Percentiles rank a stretch among this genome's conserved stretches.
Evolutionary conservation across 1,284 basidiomycete species (phyloP).

Genomic region (Mycocalia duriaeana): DNA sequence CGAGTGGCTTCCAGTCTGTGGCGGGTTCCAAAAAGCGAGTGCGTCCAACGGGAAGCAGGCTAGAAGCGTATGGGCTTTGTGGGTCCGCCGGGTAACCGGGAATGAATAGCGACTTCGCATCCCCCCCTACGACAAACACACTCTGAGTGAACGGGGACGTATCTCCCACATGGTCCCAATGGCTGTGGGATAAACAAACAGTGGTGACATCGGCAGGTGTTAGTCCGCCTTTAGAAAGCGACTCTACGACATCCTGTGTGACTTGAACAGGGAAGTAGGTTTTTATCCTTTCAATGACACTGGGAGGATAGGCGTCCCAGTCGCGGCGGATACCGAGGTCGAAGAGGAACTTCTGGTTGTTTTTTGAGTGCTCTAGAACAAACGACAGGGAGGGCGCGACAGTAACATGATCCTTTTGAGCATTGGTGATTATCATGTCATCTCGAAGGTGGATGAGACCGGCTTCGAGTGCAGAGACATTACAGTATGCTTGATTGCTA

Average conservation of each 20-base stretch:
- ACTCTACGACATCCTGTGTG: slow-evolving; percentile 41
- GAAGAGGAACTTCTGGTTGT: slow-evolving; percentile 39
- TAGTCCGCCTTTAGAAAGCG: slow-evolving; percentile 43
- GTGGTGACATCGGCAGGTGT: slow-evolving; percentile 35
- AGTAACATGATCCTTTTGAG: slow-evolving; percentile 20
- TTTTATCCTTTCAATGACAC: slow-evolving; percentile 23
- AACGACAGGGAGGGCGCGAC: slow-evolving; percentile 43
- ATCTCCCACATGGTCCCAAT: slow-evolving; percentile 43
- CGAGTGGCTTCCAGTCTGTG: slow-evolving; percentile 33
- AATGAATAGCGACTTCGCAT: slow-evolving; percentile 26
- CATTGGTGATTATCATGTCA: slow-evolving; percentile 34
- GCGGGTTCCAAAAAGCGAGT: slow-evolving; percentile 30
- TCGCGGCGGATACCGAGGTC: slow-evolving; percentile 51
- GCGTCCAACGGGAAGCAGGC: slow-evolving; percentile 35
- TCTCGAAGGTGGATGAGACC: slow-evolving; percentile 34
- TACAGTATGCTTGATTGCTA: slow-evolving; percentile 36
- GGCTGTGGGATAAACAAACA: slow-evolving; percentile 48
- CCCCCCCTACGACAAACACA: slow-evolving; percentile 42
- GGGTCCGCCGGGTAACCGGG: slow-evolving; percentile 40
- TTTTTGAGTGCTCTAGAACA: slow-evolving; percentile 41
- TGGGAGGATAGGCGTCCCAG: slow-evolving; percentile 36
- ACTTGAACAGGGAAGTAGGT: slow-evolving; percentile 26
- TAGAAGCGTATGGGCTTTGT: slow-evolving; percentile 25
- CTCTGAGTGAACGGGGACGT: slow-evolving; percentile 39
- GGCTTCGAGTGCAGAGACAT: slow-evolving; percentile 47